A percentile compares a stretch with the other conserved stretches of the same genome.
Conservation (phyloP, 1,139 yeast genomes). For the Lodderomyces theae region DNA sequence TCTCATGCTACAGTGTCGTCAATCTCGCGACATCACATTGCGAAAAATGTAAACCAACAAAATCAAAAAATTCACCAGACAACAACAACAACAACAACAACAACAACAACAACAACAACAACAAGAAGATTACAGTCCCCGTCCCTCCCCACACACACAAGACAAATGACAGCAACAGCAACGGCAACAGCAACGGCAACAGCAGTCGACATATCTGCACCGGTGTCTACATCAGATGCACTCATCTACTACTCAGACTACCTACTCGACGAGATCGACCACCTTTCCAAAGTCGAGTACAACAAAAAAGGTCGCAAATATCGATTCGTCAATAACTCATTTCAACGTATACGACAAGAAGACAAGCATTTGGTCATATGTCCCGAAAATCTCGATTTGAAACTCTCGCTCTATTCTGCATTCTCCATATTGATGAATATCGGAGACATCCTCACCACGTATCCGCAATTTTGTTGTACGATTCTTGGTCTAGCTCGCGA, state of each 20-base stretch:
- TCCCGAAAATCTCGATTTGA: constrained; percentile 32
- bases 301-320: constrained; percentile 52
- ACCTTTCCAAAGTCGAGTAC: constrained; percentile 40
- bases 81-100: no score
- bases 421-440: constrained; percentile 40
- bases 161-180: no score
- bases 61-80: background rate
- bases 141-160: no score
- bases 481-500: constrained; percentile 51
- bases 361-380: constrained; percentile 50
- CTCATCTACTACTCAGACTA: constrained; percentile 26
- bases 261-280: constrained; percentile 26
- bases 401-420: constrained; percentile 42
- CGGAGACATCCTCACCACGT: constrained; percentile 31
- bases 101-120: no score
- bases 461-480: constrained; percentile 46
- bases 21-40: no score
- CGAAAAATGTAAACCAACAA: no score
- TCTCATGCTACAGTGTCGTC: no score
- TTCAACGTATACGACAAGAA: constrained; percentile 50
- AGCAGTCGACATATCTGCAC: background rate
- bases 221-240: constrained; percentile 23
- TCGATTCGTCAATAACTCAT: constrained; percentile 47
- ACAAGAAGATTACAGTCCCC: no score
- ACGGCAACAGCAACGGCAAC: no score